Evolutionary conservation across 441 rosid species (phyloP).

Genomic region (Geranium incanum): DNA sequence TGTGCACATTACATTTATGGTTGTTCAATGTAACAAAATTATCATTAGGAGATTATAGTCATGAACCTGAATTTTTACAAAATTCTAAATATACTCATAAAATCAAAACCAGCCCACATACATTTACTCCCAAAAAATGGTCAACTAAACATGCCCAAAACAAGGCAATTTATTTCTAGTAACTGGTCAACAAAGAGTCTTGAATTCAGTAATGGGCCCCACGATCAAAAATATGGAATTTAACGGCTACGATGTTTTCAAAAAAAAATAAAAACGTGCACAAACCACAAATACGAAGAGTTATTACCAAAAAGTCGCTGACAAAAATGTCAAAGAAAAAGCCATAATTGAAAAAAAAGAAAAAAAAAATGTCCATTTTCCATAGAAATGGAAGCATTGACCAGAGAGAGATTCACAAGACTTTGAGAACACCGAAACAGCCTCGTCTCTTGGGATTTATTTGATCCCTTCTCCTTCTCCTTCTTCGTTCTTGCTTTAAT

Average conservation of each 20-base stretch:
- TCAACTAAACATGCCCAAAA: slow-evolving; percentile 1
- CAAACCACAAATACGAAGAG: background rate
- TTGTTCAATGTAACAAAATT: background rate
- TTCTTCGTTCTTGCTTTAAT: slow-evolving; percentile 4
- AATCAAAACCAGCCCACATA: background rate
- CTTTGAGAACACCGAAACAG: slow-evolving; percentile 44
- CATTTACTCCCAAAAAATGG: background rate
- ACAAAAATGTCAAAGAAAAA: background rate
- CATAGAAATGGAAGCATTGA: slow-evolving; percentile 58
- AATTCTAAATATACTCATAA: background rate
- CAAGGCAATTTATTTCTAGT: background rate
- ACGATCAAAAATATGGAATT: background rate
- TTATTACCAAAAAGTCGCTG: background rate
- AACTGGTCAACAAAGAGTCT: slow-evolving; percentile 1
- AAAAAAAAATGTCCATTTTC: slow-evolving; percentile 33
- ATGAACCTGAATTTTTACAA: background rate
- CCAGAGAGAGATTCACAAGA: slow-evolving; percentile 38
- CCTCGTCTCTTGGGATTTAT: slow-evolving; percentile 31
- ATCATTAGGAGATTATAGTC: background rate
- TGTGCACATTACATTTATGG: too few relatives aligned
- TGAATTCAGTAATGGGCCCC: background rate
- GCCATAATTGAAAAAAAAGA: slow-evolving; percentile 1
- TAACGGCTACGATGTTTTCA: background rate
- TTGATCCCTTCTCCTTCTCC: slow-evolving; percentile 25
- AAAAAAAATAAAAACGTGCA: background rate